A percentile compares a stretch with the other conserved stretches of the same genome.
These are phyloP conservation scores for Plasmodium relictum DNA, from an alignment of 169 alveolate species.

Conservation along the genomic window DNA sequence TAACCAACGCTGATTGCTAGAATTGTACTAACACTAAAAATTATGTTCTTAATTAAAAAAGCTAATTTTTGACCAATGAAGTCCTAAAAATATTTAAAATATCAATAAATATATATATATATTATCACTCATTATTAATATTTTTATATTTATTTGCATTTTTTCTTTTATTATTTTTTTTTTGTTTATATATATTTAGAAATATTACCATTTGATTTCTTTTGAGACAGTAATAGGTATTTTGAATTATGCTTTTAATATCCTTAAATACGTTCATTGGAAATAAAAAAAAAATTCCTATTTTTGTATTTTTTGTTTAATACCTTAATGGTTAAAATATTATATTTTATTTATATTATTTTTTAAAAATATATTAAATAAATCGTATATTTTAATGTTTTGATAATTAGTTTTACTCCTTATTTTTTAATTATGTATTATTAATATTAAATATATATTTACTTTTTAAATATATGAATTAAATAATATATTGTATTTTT, in stretches of 20 bases:
- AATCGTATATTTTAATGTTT: no score
- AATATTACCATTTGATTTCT: conserved; percentile 61
- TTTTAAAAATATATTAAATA: no score
- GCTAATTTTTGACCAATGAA: conserved; percentile 70
- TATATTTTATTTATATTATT: no score
- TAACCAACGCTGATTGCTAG: conserved; percentile 44
- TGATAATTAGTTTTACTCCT: no score
- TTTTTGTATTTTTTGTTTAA: not conserved
- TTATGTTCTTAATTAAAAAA: conserved; percentile 38
- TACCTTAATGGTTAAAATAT: not conserved
- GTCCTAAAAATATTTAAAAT: conserved; percentile 17
- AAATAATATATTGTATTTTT: no score
- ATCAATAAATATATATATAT: not conserved
- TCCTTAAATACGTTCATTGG: conserved; percentile 24
- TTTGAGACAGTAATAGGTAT: conserved; percentile 31
- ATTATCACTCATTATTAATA: not conserved
- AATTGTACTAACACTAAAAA: conserved; percentile 45
- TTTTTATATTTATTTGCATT: not conserved
- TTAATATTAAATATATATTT: no score
- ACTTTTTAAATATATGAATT: no score
- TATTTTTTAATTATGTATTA: no score
- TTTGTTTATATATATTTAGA: not conserved
- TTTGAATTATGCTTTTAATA: conserved; percentile 3
- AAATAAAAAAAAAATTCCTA: not conserved
- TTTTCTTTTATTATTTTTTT: not conserved